Evolutionary conservation across 148 eudicot genomes (phyloP).

Genomic region (Tetragonia tetragonoides): DNA sequence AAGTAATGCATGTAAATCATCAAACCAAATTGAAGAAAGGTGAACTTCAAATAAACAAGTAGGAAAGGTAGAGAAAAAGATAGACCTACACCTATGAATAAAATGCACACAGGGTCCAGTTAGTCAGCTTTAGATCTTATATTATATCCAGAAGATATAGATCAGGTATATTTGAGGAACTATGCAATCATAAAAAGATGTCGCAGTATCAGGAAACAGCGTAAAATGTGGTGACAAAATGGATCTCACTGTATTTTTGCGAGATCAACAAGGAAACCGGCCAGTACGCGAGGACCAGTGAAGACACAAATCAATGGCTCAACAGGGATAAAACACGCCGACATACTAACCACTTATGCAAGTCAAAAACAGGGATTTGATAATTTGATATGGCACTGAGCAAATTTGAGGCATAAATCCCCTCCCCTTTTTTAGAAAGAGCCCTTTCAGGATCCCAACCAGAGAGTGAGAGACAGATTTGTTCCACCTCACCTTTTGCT

Average conservation of each 20-base stretch:
- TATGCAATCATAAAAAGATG: neutral
- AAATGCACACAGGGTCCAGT: no score
- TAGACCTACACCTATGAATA: neutral
- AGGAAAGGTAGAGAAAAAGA: neutral
- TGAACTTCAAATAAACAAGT: neutral
- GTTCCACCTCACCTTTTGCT: conserved; percentile 63
- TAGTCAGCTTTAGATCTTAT: no score
- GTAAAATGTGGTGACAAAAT: neutral
- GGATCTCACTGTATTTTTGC: neutral
- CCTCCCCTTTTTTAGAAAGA: neutral
- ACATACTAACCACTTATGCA: neutral
- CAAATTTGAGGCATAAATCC: neutral
- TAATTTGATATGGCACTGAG: neutral
- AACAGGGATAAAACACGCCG: neutral
- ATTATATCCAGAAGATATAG: no score
- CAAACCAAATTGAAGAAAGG: neutral
- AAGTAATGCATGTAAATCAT: conserved; percentile 3
- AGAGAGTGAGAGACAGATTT: neutral
- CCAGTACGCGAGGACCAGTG: neutral
- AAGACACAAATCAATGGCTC: neutral
- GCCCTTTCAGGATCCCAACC: neutral
- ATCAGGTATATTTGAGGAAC: no score
- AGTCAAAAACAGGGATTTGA: neutral
- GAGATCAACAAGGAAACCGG: neutral
- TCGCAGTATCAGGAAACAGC: neutral